Evolutionary conservation across 768 basidiomycete genomes (phyloP).

Genomic region (Tulasnella sp.): DNA sequence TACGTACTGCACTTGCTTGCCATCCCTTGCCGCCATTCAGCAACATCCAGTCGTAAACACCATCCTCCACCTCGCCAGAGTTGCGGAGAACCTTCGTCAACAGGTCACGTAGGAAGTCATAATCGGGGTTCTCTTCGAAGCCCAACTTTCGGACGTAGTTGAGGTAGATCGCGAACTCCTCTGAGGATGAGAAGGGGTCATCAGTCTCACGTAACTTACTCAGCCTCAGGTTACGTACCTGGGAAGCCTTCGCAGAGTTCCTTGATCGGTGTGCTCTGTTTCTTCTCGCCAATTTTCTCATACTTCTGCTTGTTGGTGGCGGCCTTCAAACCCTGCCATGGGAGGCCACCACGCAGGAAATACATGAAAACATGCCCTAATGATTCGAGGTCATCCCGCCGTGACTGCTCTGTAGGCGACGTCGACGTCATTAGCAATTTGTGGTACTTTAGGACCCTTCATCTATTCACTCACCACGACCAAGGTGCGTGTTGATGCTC

Average conservation of each 20-base stretch:
- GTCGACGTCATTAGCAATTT: background rate
- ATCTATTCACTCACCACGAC: conserved; percentile 70
- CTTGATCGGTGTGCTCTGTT: conserved; percentile 96
- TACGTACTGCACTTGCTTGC: conserved; percentile 73
- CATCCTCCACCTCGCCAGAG: conserved; percentile 86
- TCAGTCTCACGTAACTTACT: conserved; percentile 30
- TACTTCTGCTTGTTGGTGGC: conserved; percentile 99
- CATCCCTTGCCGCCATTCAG: conserved; percentile 93
- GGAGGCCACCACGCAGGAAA: conserved; percentile 93
- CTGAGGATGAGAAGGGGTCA: conserved; percentile 48
- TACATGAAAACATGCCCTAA: conserved; percentile 99
- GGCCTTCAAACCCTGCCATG: conserved; percentile 99
- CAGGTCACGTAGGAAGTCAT: conserved; percentile 94
- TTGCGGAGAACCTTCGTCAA: conserved; percentile 94
- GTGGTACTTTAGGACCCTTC: background rate
- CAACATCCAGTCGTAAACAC: conserved; percentile 94
- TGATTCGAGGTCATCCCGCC: conserved; percentile 97
- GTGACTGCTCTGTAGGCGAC: conserved; percentile 49
- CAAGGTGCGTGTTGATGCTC: conserved; percentile 99
- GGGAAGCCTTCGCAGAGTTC: conserved; percentile 96
- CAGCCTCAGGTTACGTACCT: conserved; percentile 53
- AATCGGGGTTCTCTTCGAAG: conserved; percentile 98
- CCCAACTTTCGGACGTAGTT: conserved; percentile 99
- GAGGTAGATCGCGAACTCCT: conserved; percentile 97
- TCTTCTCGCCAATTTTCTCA: conserved; percentile 99